Percentiles rank a stretch among this genome's conserved stretches.
phyloP scores from a whole-genome alignment of 177 flowering plant species.

The Vitis hybrid region DNA sequence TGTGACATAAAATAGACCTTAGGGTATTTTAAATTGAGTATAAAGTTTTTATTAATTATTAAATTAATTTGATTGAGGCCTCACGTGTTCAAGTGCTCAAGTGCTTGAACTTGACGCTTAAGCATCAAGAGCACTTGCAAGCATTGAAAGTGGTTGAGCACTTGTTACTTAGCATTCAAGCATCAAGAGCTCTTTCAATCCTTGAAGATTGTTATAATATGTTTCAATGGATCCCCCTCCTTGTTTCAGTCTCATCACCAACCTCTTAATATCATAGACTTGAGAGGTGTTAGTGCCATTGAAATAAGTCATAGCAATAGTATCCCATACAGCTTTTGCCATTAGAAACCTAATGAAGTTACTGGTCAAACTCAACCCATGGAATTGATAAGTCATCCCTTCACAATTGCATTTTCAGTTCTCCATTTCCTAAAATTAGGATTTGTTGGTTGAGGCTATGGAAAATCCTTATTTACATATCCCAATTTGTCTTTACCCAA shows the following conservation, averaged over 20 bases:
- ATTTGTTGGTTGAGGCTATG: not conserved
- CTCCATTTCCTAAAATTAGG: not conserved
- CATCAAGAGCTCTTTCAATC: too few relatives aligned
- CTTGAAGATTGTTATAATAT: too few relatives aligned
- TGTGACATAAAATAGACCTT: too few relatives aligned
- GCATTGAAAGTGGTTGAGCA: too few relatives aligned
- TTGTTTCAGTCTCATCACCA: not conserved
- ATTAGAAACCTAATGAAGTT: not conserved
- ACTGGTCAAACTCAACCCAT: not conserved
- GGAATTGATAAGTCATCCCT: not conserved
- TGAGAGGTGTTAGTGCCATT: not conserved
- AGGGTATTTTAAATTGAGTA: too few relatives aligned
- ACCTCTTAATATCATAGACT: not conserved
- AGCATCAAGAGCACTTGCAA: too few relatives aligned
- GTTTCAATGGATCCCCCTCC: not conserved
- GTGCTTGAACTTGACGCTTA: too few relatives aligned
- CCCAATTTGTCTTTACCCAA: constrained; percentile 7
- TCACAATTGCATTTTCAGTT: not conserved
- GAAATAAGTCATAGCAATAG: not conserved
- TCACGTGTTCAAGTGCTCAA: too few relatives aligned
- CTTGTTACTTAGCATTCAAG: too few relatives aligned
- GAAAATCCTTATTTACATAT: not conserved
- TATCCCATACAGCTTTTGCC: not conserved
- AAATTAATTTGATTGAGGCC: too few relatives aligned
- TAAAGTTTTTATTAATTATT: too few relatives aligned